These are phyloP conservation scores for Coemansia asiatica DNA, from an alignment of 192 early-diverging fungal species.

Conservation along the genomic window DNA sequence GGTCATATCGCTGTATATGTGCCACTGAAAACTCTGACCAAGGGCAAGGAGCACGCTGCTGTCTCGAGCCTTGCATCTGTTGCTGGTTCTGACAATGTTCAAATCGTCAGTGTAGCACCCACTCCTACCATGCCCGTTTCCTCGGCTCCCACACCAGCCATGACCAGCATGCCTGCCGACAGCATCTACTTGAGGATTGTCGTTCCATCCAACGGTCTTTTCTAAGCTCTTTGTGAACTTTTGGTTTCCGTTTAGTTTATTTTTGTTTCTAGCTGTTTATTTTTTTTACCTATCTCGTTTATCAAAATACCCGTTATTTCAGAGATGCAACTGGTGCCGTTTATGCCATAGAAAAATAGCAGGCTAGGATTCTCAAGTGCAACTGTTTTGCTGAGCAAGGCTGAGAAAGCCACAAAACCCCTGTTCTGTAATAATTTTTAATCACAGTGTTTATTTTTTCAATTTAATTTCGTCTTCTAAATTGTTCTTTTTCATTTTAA, in stretches of 20 bases:
- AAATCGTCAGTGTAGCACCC: conserved; percentile 31
- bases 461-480: background rate
- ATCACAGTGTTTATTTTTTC: background rate
- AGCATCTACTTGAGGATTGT: conserved; percentile 39
- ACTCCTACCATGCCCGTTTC: conserved; percentile 28
- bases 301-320: background rate
- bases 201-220: conserved; percentile 15
- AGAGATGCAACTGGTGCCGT: too few relatives aligned
- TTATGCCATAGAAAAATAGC: too few relatives aligned
- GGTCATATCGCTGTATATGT: conserved; percentile 34
- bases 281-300: background rate
- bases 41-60: conserved; percentile 19
- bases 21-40: conserved; percentile 32
- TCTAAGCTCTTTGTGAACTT: conserved; percentile 12
- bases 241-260: background rate
- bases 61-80: conserved; percentile 29
- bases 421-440: background rate
- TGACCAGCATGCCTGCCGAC: conserved; percentile 10
- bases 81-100: conserved; percentile 16
- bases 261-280: background rate
- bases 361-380: background rate
- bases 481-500: background rate
- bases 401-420: background rate
- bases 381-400: background rate
- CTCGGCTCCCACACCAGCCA: conserved; percentile 33